Conservation (phyloP, 176 grass and related monocot genomes). For the Oryza punctata region DNA sequence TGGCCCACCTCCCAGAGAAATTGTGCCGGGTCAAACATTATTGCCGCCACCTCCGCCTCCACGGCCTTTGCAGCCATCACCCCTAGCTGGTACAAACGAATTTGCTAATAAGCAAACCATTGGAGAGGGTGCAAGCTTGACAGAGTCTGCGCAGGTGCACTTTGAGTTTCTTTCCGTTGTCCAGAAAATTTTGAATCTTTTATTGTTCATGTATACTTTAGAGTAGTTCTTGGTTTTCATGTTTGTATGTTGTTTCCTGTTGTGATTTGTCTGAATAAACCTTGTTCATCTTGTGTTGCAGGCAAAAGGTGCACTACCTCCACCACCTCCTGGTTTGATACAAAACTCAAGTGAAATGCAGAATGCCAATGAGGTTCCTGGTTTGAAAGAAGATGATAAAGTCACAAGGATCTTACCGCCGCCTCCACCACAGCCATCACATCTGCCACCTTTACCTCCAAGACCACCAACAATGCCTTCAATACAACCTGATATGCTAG, state of each 20-base stretch:
- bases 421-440: constrained; percentile 45
- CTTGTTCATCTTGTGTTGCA: constrained; percentile 44
- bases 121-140: constrained; percentile 42
- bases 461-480: constrained; percentile 59
- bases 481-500: constrained; percentile 66
- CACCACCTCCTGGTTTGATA: constrained; percentile 70
- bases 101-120: constrained; percentile 40
- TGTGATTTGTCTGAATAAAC: constrained; percentile 33
- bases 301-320: constrained; percentile 53
- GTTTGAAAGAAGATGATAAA: constrained; percentile 47
- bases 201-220: constrained; percentile 16
- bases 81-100: constrained; percentile 44
- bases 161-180: constrained; percentile 14
- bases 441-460: constrained; percentile 65
- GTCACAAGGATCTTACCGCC: constrained; percentile 36
- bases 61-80: constrained; percentile 50
- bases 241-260: constrained; percentile 26
- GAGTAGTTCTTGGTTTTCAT: constrained; percentile 31
- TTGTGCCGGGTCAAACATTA: constrained; percentile 46
- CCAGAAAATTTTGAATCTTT: not conserved
- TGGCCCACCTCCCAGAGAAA: constrained; percentile 68
- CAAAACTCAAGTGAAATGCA: constrained; percentile 56
- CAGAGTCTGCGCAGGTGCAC: constrained; percentile 56
- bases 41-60: constrained; percentile 69
- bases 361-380: constrained; percentile 36